These are phyloP conservation scores for Colletotrichum cordylinicola DNA, from an alignment of 2,329 filamentous ascomycete species.

Conservation along the genomic window DNA sequence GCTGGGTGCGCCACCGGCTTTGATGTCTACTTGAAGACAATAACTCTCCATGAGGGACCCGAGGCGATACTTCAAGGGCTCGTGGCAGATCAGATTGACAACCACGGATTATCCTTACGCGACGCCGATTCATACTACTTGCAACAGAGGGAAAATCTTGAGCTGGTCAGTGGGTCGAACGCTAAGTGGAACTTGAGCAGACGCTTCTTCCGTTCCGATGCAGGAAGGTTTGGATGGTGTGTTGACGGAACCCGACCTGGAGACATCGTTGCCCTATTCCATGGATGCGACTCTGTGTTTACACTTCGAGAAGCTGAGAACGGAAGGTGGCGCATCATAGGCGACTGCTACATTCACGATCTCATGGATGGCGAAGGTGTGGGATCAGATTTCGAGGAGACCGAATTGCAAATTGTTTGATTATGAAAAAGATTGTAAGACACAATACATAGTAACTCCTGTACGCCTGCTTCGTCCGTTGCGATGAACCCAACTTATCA, in stretches of 20 bases:
- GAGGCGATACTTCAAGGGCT: neutral
- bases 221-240: neutral
- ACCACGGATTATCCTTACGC: neutral
- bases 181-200: neutral
- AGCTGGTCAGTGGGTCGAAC: neutral
- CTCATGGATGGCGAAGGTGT: neutral
- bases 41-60: neutral
- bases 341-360: neutral
- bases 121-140: neutral
- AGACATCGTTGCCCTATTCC: neutral
- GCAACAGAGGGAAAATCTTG: neutral
- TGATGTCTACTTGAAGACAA: neutral
- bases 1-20: neutral
- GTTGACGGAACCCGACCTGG: neutral
- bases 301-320: neutral
- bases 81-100: neutral
- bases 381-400: neutral
- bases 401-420: neutral
- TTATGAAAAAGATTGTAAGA: neutral
- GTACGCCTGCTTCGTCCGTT: neutral
- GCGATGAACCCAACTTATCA: accelerated
- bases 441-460: accelerated
- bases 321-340: neutral
- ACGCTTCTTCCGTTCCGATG: slow-evolving; percentile 7
- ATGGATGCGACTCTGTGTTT: neutral